Conservation (phyloP, 169 alveolate genomes). For the Eimeria sp. region DNA sequence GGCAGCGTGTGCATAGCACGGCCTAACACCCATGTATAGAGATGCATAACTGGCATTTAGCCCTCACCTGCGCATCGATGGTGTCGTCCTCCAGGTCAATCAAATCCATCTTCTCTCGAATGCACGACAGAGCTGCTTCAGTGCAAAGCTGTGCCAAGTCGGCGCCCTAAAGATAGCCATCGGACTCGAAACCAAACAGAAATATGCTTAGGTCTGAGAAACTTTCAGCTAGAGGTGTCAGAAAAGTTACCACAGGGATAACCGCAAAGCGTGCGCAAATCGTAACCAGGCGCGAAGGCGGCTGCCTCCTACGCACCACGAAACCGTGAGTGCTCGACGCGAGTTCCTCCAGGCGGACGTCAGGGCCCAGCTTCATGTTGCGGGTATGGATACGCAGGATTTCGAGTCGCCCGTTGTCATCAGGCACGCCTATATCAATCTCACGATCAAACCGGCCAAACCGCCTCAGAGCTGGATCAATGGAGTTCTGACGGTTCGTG, state of each 20-base stretch:
- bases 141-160: constrained; percentile 98
- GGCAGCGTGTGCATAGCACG: background rate
- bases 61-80: constrained; percentile 96
- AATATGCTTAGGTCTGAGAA: too few relatives aligned
- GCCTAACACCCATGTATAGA: background rate
- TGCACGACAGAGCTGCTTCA: constrained; percentile 99
- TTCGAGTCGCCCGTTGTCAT: constrained; percentile 99
- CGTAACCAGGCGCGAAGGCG: background rate
- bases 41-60: background rate
- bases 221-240: too few relatives aligned
- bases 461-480: constrained; percentile 99
- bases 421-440: constrained; percentile 99
- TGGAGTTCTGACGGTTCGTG: constrained; percentile 99
- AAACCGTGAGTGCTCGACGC: constrained; percentile 99
- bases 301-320: constrained; percentile 90
- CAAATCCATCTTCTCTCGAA: constrained; percentile 99
- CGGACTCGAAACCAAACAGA: background rate
- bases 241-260: background rate
- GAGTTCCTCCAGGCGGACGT: constrained; percentile 98
- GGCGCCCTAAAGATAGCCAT: constrained; percentile 91
- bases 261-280: background rate
- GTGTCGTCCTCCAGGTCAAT: constrained; percentile 99
- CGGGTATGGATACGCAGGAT: constrained; percentile 99
- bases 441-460: constrained; percentile 99
- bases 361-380: constrained; percentile 99